Evolutionary conservation across 2,329 filamentous ascomycete genomes (phyloP).

Genomic region (Sporothrix brunneoviolacea): DNA sequence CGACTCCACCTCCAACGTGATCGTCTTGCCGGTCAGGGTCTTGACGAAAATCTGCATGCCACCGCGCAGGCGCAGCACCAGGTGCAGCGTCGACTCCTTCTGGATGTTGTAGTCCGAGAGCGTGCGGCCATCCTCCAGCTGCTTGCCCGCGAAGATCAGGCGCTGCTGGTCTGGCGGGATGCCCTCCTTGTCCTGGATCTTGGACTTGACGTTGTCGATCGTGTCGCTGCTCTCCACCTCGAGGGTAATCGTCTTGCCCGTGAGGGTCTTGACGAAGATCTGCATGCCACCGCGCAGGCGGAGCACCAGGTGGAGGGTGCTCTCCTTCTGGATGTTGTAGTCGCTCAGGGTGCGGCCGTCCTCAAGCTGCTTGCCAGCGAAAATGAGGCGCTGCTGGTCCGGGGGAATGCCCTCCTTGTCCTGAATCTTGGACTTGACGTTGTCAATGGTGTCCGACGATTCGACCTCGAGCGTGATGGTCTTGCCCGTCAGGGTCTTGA

Average conservation of each 20-base stretch:
- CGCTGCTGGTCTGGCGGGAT: constrained; percentile 94
- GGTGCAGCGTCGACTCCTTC: constrained; percentile 76
- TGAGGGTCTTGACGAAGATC: constrained; percentile 81
- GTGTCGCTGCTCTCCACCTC: constrained; percentile 87
- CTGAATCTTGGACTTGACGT: constrained; percentile 95
- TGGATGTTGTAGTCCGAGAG: constrained; percentile 96
- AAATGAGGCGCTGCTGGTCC: constrained; percentile 93
- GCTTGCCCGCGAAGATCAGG: constrained; percentile 89
- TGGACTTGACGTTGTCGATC: constrained; percentile 89
- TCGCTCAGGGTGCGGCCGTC: constrained; percentile 85
- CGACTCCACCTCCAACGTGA: constrained; percentile 61
- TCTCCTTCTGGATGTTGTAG: constrained; percentile 96
- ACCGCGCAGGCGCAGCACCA: constrained; percentile 75
- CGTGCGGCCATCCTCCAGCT: constrained; percentile 86
- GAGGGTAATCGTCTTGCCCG: constrained; percentile 89
- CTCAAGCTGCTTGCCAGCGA: constrained; percentile 93
- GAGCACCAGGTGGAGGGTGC: constrained; percentile 76
- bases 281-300: constrained; percentile 88
- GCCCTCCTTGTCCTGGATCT: constrained; percentile 91
- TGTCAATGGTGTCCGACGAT: constrained; percentile 87
- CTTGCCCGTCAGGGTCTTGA: constrained; percentile 86
- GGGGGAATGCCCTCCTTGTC: constrained; percentile 97
- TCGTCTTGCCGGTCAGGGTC: constrained; percentile 64
- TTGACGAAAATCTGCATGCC: constrained; percentile 73
- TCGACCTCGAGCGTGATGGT: constrained; percentile 90